These are phyloP conservation scores for Ceratobasidium sp. DNA, from an alignment of 1,284 basidiomycete genomes.

Conservation along the genomic window DNA sequence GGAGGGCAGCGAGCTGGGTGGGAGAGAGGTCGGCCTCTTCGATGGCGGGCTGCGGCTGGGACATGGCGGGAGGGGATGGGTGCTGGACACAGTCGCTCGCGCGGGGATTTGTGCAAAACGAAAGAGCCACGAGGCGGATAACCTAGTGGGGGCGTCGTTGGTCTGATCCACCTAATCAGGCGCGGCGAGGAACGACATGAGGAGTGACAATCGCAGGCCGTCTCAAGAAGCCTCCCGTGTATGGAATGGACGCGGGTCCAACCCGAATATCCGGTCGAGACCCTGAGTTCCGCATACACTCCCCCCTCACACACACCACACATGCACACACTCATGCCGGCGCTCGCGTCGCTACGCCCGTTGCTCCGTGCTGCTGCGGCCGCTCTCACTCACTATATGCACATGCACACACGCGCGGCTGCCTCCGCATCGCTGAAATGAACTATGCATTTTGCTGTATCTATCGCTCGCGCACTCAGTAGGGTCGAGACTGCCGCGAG, in stretches of 20 bases:
- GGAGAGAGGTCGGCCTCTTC: constrained; percentile 39
- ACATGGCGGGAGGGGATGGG: constrained; percentile 33
- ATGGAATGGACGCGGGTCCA: constrained; percentile 31
- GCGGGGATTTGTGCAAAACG: constrained; percentile 37
- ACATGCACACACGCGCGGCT: constrained; percentile 8
- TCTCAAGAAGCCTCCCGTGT: constrained; percentile 36
- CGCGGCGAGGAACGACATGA: constrained; percentile 29
- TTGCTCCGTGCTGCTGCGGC: constrained; percentile 16
- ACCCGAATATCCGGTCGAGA: constrained; percentile 14
- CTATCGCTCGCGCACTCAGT: constrained; percentile 30
- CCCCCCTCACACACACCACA: constrained; percentile 47
- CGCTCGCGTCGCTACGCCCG: constrained; percentile 1
- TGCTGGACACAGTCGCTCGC: background rate
- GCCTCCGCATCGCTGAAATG: constrained; percentile 14
- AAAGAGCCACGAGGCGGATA: constrained; percentile 29
- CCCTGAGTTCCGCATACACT: background rate
- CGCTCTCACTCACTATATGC: constrained; percentile 4
- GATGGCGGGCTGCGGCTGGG: background rate
- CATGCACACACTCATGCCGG: constrained; percentile 40
- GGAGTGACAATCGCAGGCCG: constrained; percentile 28
- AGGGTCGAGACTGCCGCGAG: constrained; percentile 40
- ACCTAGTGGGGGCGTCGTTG: constrained; percentile 13
- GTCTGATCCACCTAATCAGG: constrained; percentile 32
- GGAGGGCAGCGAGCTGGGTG: constrained; percentile 42
- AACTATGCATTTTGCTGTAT: constrained; percentile 27